Conservation (phyloP, 1,284 basidiomycete genomes). For the Ganoderma meredithae region DNA sequence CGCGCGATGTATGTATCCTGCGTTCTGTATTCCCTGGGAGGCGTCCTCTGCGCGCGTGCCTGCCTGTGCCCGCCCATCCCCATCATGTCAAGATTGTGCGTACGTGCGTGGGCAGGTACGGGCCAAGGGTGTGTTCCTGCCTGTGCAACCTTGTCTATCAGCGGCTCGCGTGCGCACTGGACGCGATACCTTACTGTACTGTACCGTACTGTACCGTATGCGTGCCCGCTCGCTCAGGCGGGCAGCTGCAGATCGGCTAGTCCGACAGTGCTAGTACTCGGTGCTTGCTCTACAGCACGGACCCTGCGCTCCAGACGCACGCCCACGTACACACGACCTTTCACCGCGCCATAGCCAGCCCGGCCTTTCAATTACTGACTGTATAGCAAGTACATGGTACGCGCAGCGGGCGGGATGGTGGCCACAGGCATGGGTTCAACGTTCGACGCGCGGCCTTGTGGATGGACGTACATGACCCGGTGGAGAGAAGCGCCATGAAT, state of each 20-base stretch:
- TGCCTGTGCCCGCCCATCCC: background rate
- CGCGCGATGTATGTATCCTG: background rate
- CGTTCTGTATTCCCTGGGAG: background rate
- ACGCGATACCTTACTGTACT: too few relatives aligned
- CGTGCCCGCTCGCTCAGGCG: too few relatives aligned
- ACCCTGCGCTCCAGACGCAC: too few relatives aligned
- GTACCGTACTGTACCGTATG: too few relatives aligned
- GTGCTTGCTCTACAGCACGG: too few relatives aligned
- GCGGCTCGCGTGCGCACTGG: background rate
- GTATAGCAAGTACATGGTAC: too few relatives aligned
- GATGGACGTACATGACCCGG: too few relatives aligned
- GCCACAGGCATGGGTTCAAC: background rate
- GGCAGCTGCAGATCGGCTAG: too few relatives aligned
- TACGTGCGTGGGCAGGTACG: too few relatives aligned
- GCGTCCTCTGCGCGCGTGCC: background rate
- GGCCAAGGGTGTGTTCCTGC: background rate
- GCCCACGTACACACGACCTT: too few relatives aligned
- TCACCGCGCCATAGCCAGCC: background rate
- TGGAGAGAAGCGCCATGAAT: background rate
- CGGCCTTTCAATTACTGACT: background rate
- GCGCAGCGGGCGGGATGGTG: background rate
- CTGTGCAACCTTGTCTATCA: constrained; percentile 8
- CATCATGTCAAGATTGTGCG: too few relatives aligned
- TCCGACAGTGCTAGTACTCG: too few relatives aligned
- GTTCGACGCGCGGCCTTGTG: background rate